Base-by-base conservation (phyloP, 768 basidiomycete species). In the Calocybe cyanea region DNA sequence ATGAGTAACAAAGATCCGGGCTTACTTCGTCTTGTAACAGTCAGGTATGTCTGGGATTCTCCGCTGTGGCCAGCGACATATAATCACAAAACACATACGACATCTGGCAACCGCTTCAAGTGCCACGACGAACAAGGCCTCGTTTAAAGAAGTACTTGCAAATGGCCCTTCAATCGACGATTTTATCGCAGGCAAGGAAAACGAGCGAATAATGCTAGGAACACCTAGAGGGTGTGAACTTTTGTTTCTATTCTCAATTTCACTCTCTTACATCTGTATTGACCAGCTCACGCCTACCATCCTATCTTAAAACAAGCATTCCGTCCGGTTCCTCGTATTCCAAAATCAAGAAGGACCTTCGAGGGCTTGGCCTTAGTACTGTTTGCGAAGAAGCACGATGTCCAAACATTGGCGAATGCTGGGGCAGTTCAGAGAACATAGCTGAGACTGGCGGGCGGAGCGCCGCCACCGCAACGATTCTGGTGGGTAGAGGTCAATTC, bases 321-420 rank as follows among this genome's bases (percentile, higher is more conserved):
- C 95, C 96, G 1, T 89, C 87, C 0, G 90, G 92, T 23, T 72
- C 73, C 9, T 92, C 93, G 2, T 99, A 86, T 64, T 85, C 80
- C 53, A 90, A 82, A 59, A 97, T 99, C 53, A 97, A 95, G 77
- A 89, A 86, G 54, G 96, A 99, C 65, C 75, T 99, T 11, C 75
- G 96, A 42, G 95, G 94, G 1, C 77, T 99, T 2, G 80, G 80
- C 7, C 71, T 99, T 38, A 92, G 96, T 59, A 99, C 96, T 0
- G 96, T 99, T 2, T 99, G 96, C 59, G 96, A 99, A 66, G 96
- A 99, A 63, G 96, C 96, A 28, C 78, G 94, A 51, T 99, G 96
- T 72, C 96, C 96, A 0, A 99, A 99, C 59, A 97, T 99, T 45
- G 96, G 95, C n/a, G 95, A 98, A 59, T 99, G 96, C 59, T 99